Evolutionary conservation across 192 early-diverging fungal species (phyloP).

Genomic region (Spizellomyces punctatus): DNA sequence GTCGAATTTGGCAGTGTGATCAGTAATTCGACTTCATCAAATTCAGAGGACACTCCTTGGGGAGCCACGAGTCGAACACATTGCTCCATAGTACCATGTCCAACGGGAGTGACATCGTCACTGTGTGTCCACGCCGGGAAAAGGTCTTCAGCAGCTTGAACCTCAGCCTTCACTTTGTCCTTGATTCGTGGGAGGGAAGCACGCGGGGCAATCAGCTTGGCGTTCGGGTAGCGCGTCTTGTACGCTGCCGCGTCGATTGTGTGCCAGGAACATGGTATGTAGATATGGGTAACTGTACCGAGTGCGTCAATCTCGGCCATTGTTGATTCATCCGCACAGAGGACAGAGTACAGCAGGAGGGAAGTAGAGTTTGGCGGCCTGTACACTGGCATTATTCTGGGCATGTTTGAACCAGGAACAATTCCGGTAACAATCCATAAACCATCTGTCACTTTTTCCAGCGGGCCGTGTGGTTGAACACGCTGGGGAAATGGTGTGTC

Average conservation of each 20-base stretch:
- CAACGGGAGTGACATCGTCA: neutral
- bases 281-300: conserved; percentile 17
- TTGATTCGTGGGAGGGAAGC: neutral
- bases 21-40: conserved; percentile 12
- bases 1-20: neutral
- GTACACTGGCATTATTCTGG: conserved; percentile 18
- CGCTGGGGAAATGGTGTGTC: conserved; percentile 3
- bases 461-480: conserved; percentile 21
- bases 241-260: conserved; percentile 26
- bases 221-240: conserved; percentile 18
- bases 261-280: conserved; percentile 21
- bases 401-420: neutral
- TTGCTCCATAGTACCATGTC: neutral
- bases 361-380: neutral
- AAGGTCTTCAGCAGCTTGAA: conserved; percentile 9
- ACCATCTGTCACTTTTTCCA: neutral
- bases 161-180: neutral
- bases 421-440: conserved; percentile 16
- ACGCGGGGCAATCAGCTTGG: conserved; percentile 14
- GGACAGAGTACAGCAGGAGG: conserved; percentile 2
- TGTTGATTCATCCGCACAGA: neutral
- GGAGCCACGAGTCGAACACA: neutral
- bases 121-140: neutral
- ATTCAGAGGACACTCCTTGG: neutral
- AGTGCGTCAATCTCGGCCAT: conserved; percentile 17